phyloP scores from a whole-genome alignment of 441 rosid species.

The Aquilaria agallochum region DNA sequence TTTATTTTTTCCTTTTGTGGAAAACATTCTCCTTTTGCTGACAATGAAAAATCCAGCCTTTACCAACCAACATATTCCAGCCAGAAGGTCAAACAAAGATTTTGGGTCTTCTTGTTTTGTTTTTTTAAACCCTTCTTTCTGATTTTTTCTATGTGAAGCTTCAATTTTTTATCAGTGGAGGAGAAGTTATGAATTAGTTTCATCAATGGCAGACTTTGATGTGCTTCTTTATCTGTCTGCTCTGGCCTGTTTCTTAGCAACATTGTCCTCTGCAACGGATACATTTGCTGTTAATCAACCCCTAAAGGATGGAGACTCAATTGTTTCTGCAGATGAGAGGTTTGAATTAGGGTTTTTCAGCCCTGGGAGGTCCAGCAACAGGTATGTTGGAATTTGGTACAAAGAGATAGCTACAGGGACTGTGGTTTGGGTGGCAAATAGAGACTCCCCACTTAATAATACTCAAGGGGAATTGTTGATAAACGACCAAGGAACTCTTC shows the following conservation, averaged over 20 bases:
- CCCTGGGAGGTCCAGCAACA: neutral
- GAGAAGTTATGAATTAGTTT: neutral
- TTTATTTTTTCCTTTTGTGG: neutral
- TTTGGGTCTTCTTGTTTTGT: no score
- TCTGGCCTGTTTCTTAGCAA: neutral
- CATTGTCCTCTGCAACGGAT: neutral
- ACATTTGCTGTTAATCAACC: neutral
- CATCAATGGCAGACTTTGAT: neutral
- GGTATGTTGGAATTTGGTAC: conserved; percentile 5
- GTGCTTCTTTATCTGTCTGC: neutral
- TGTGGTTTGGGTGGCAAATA: conserved; percentile 11
- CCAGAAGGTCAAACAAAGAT: no score
- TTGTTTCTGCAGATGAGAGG: conserved; percentile 6
- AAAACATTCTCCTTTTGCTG: neutral
- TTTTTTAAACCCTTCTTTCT: no score
- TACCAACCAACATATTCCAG: no score
- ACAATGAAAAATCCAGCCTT: neutral
- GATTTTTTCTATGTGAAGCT: no score
- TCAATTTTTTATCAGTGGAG: neutral
- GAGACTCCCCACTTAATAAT: conserved; percentile 3
- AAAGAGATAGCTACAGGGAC: neutral
- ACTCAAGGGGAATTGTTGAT: neutral
- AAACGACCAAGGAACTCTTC: neutral
- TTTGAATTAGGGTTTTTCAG: conserved; percentile 10
- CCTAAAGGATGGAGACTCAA: neutral